Conservation (phyloP, 805 yeast species). For the Teunomyces panamensis region DNA sequence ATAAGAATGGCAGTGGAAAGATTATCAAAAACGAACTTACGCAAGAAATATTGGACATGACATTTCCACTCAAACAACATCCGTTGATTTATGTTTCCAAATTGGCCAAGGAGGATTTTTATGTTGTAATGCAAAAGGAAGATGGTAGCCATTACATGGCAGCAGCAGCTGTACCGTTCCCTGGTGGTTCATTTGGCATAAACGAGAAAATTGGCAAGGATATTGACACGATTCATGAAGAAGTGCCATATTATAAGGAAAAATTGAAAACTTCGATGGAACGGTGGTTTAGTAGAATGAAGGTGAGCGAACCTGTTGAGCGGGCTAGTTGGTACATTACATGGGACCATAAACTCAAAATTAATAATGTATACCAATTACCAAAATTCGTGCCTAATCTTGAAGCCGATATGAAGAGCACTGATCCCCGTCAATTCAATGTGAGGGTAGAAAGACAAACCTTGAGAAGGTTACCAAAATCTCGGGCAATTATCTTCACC, state of each 20-base stretch:
- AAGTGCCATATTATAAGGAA: conserved; percentile 67
- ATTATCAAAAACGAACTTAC: conserved; percentile 61
- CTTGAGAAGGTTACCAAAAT: conserved; percentile 60
- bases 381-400: conserved; percentile 43
- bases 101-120: conserved; percentile 76
- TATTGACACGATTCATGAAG: conserved; percentile 61
- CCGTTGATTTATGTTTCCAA: conserved; percentile 62
- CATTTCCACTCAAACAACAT: conserved; percentile 57
- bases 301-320: conserved; percentile 61
- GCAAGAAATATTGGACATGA: conserved; percentile 58
- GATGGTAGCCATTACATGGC: conserved; percentile 58
- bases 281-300: conserved; percentile 64
- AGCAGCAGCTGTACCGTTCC: conserved; percentile 78
- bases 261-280: conserved; percentile 70
- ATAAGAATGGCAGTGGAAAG: conserved; percentile 32
- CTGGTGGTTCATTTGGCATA: conserved; percentile 74
- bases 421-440: conserved; percentile 53
- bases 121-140: conserved; percentile 56
- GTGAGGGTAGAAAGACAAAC: conserved; percentile 76
- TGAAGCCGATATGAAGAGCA: conserved; percentile 24
- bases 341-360: conserved; percentile 65
- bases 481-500: conserved; percentile 66
- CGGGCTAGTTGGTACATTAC: conserved; percentile 74
- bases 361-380: conserved; percentile 54
- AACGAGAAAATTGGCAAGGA: conserved; percentile 56